Base-by-base conservation (phyloP, 495 filamentous ascomycete genomes). In the Elasticomyces elasticus region DNA sequence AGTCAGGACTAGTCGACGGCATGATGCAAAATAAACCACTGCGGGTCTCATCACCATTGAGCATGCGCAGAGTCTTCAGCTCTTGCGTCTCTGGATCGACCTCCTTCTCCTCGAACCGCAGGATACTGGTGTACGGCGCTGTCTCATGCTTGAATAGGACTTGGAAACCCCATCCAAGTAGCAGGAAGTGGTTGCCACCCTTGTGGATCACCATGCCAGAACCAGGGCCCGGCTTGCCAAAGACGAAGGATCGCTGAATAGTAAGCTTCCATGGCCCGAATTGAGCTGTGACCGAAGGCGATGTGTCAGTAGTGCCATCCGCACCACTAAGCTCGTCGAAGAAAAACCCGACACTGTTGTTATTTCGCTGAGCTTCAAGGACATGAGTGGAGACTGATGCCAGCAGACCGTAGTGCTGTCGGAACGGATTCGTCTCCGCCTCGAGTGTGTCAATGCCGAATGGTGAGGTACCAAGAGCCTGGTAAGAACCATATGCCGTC, bases 31-130 rank as follows among this genome's bases (percentile, higher is more conserved):
- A 69, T 35, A 56, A 61, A 2, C 74, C 74, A 63, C 73, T 71
- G 13, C 70, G 49, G 2, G 73, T 76, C 70, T 79, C 74, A 59
- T 76, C 75, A 0, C 76, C 73, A 56, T 75, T 74, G 30, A 76
- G 52, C 28, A 58, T 54, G n/a, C 72, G 64, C 56, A 67, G 44
- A 0, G 67, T 71, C 17, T 54, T 49, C 46, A 76, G 28, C 27
- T 68, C 20, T 19, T 24, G 62, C 7, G 72, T 72, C 0, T 59
- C 68, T 1, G 20, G 13, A 44, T 67, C 65, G n/a, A 52, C 68
- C 1, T 52, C 55, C 61, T 73, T 73, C 64, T 77, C 74, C 41
- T 60, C 55, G 48, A 71, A 72, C 5, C 64, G 57, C 46, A 75
- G 53, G 33, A 76, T 71, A 2, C 74, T 73, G 4, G 70, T 75